phyloP scores from a whole-genome alignment of 2,329 filamentous ascomycete genomes.

The Neodidymelliopsis sp. region DNA sequence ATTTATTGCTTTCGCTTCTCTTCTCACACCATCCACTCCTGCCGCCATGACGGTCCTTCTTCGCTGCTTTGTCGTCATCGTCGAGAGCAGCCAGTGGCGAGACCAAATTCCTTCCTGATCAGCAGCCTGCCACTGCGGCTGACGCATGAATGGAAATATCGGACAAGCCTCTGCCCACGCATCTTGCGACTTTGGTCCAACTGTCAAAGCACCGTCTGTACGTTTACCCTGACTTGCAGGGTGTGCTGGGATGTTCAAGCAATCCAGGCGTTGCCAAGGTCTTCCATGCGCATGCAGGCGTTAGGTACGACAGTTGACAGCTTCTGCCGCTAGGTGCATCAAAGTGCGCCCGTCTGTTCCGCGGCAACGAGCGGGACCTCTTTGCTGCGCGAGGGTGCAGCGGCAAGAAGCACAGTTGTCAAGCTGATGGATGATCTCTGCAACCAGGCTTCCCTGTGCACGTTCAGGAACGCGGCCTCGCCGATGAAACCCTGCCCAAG shows the following conservation, averaged over 20 bases:
- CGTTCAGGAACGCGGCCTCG: conserved; percentile 40
- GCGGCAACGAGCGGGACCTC: conserved; percentile 8
- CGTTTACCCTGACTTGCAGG: neutral
- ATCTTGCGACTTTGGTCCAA: neutral
- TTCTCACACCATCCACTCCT: conserved; percentile 10
- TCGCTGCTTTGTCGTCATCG: conserved; percentile 4
- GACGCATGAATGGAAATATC: neutral
- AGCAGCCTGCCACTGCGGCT: neutral
- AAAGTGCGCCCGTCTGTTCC: conserved; percentile 26
- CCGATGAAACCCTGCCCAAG: conserved; percentile 35
- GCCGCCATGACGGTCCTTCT: conserved; percentile 6
- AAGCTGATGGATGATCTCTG: conserved; percentile 29
- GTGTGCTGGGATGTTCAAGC: conserved; percentile 6
- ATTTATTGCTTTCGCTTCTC: conserved; percentile 18
- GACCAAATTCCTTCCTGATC: neutral
- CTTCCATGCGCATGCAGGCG: conserved; percentile 8
- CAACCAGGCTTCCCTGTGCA: conserved; percentile 24
- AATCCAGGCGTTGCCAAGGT: conserved; percentile 20
- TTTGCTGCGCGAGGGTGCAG: conserved; percentile 3
- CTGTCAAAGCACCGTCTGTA: neutral
- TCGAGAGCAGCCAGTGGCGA: neutral
- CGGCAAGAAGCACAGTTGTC: conserved; percentile 7
- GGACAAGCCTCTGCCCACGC: neutral
- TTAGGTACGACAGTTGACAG: conserved; percentile 22
- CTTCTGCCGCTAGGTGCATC: conserved; percentile 24